These are phyloP conservation scores for Rhodomyrtus psidioides DNA, from an alignment of 441 rosid species.

Conservation along the genomic window DNA sequence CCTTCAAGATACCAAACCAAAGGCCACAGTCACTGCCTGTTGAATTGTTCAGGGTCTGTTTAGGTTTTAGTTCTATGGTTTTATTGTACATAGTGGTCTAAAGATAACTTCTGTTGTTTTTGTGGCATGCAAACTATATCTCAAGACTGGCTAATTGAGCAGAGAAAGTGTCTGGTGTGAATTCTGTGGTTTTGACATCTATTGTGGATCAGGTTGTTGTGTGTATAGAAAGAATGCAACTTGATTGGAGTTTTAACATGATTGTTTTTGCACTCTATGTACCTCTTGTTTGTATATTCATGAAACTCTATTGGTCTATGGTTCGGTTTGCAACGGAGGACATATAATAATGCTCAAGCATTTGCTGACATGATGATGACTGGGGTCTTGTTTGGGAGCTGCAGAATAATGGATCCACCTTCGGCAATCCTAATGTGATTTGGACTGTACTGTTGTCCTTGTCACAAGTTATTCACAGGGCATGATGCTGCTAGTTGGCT, in stretches of 20 bases:
- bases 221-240: background rate
- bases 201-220: background rate
- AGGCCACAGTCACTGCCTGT: background rate
- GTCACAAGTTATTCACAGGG: background rate
- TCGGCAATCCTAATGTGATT: background rate
- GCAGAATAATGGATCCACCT: background rate
- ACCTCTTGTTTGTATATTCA: background rate
- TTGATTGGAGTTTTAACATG: background rate
- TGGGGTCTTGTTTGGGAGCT: background rate
- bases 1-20: slow-evolving; percentile 29
- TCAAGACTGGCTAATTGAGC: background rate
- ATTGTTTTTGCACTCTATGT: background rate
- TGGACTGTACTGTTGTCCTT: background rate
- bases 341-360: background rate
- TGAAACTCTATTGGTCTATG: background rate
- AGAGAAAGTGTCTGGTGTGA: background rate
- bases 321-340: background rate
- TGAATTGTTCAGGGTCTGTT: slow-evolving; percentile 3
- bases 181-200: background rate
- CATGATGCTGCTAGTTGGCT: background rate
- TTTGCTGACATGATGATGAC: background rate
- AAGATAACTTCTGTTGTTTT: background rate
- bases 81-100: background rate
- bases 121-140: background rate
- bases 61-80: background rate